Conservation (phyloP, 2,329 filamentous ascomycete genomes). For the Fusarium sp. region DNA sequence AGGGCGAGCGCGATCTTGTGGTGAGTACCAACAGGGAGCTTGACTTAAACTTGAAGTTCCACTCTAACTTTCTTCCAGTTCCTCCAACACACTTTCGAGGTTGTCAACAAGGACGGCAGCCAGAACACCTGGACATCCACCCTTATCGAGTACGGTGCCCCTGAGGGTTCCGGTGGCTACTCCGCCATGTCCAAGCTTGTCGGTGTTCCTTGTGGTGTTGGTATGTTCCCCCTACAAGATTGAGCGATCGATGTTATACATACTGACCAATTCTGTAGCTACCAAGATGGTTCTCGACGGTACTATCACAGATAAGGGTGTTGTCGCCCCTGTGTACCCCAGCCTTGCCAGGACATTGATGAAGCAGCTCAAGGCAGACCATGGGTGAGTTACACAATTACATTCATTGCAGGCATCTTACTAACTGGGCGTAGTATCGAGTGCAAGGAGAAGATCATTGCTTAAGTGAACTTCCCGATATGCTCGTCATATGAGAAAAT, state of each 20-base stretch:
- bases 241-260: background rate
- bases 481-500: background rate
- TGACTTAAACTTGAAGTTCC: background rate
- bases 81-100: constrained; percentile 70
- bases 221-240: background rate
- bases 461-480: constrained; percentile 1
- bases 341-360: constrained; percentile 78
- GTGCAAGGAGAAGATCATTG: constrained; percentile 28
- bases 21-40: constrained; percentile 39
- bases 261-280: constrained; percentile 44
- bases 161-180: constrained; percentile 78
- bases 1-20: constrained; percentile 69
- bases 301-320: constrained; percentile 74
- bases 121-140: constrained; percentile 82
- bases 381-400: constrained; percentile 53
- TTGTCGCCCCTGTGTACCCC: constrained; percentile 78
- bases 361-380: constrained; percentile 79
- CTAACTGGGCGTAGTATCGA: constrained; percentile 12
- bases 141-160: constrained; percentile 82
- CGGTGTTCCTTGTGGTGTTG: constrained; percentile 67
- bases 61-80: constrained; percentile 5
- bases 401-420: background rate
- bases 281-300: constrained; percentile 81
- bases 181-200: constrained; percentile 85
- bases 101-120: constrained; percentile 67